Evolutionary conservation across 164 flowering plant species (phyloP), one percentile per base, ranked within the genome.

Genomic region (Kalanchoe fedtschenkoi): DNA sequence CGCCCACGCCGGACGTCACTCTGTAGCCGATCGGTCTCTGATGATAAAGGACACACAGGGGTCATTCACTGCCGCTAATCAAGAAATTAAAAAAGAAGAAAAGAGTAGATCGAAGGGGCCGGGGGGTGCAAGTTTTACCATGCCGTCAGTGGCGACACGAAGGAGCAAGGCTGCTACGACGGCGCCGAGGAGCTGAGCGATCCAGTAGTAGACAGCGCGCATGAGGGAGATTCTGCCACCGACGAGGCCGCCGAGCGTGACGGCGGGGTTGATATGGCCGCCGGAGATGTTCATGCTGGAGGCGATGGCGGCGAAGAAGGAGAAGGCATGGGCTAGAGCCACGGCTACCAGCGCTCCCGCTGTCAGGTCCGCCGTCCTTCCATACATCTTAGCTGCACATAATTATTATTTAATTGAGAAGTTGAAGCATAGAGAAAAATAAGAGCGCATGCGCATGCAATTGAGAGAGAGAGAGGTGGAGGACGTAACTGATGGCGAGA

Each of bases 221-320:
- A 79, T 55, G 37, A 83, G 77, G 32, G 78, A 69, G 74, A 83
- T 83, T 65, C 81, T 77, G 1, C 88, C 88, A 11, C 88, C 85
- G 33, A 83, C 43, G 65, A 81, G 79, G 16, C 76, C 79, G 1
- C 83, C 85, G 60, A 79, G 79, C 17, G 85, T 81, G 64, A 83
- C 83, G 21, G 85, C 87, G 3, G 86, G 86, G 71, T 81, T 81
- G 46, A 81, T 79, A 60, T 81, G 86, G 29, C 86, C 86, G 19
- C 87, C 87, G 28, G 87, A 83, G 67, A 80, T 74, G 73, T 80
- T 80, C 58, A 81, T 79, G 14, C 72, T 71, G 41, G 78, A 71
- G 21, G 84, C 61, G 29, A 83, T 81, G 5, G 80, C 87, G 0
- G 80, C 84, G 59, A 83, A 78, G 5, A 77, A 73, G 1, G 62